phyloP scores from a whole-genome alignment of 2,329 filamentous ascomycete species.

The Thielaviopsis euricoi region DNA sequence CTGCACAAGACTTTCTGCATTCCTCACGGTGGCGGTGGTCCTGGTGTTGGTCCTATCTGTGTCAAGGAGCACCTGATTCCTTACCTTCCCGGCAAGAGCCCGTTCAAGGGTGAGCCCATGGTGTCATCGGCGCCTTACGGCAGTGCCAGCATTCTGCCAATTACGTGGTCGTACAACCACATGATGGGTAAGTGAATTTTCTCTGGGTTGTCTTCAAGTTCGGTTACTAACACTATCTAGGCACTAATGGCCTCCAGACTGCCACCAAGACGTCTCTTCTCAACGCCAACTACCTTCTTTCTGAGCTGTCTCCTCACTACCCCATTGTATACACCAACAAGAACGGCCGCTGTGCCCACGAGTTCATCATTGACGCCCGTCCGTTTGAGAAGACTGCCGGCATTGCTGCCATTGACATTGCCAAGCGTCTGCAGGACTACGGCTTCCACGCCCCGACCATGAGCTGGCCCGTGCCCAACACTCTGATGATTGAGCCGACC shows the following conservation, averaged over 20 bases:
- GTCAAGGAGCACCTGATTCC: constrained; percentile 66
- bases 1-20: constrained; percentile 99
- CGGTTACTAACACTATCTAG: constrained; percentile 9
- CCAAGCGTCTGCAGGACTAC: constrained; percentile 92
- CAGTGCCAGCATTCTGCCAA: constrained; percentile 80
- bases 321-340: constrained; percentile 86
- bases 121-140: constrained; percentile 75
- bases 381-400: constrained; percentile 69
- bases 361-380: constrained; percentile 87
- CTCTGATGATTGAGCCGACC: constrained; percentile 95
- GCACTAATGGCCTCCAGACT: constrained; percentile 61
- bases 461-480: constrained; percentile 90
- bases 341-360: constrained; percentile 78
- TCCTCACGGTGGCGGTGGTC: constrained; percentile 85
- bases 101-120: constrained; percentile 29
- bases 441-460: constrained; percentile 96
- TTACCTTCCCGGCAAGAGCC: constrained; percentile 47
- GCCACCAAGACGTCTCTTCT: constrained; percentile 87
- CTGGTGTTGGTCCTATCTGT: constrained; percentile 85
- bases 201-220: not conserved
- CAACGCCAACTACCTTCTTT: constrained; percentile 93
- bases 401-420: constrained; percentile 84
- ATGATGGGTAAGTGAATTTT: constrained; percentile 53
- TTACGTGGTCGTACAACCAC: constrained; percentile 89
- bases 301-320: constrained; percentile 72